phyloP scores from a whole-genome alignment of 345 rosid species.

The Populus simonii region DNA sequence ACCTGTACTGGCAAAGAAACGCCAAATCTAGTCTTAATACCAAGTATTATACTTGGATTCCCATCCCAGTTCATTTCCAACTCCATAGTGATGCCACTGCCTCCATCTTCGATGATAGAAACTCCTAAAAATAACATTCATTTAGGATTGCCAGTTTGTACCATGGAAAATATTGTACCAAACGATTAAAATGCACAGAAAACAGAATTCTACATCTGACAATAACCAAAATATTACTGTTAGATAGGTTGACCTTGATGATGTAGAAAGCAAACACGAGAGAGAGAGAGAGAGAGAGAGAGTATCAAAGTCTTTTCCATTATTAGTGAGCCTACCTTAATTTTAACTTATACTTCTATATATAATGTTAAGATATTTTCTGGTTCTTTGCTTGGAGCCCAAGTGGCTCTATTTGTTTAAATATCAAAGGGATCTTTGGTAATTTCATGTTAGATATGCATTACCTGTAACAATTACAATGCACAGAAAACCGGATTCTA shows the following conservation, averaged over 20 bases:
- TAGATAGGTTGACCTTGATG: too few species aligned
- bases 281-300: too few species aligned
- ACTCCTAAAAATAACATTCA: constrained; percentile 21
- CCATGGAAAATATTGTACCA: background rate
- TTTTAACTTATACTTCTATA: too few species aligned
- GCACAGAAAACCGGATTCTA: background rate
- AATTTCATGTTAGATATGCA: too few species aligned
- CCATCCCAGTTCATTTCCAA: constrained; percentile 43
- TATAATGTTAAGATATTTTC: too few species aligned
- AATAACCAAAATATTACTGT: background rate
- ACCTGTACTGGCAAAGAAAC: constrained; percentile 39
- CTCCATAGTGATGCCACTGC: constrained; percentile 33
- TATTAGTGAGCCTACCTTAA: too few species aligned
- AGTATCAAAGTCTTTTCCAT: too few species aligned
- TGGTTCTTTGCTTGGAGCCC: too few species aligned
- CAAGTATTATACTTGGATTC: constrained; percentile 36
- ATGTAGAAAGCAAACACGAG: too few species aligned
- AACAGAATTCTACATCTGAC: background rate
- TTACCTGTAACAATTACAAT: background rate
- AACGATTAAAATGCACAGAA: background rate
- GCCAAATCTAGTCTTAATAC: constrained; percentile 32
- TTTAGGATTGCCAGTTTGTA: background rate
- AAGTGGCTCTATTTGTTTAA: too few species aligned
- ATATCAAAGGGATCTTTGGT: too few species aligned
- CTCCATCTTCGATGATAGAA: constrained; percentile 29